Evolutionary conservation across 208 protist genomes (phyloP).

Genomic region (Entamoeba histolytica): DNA sequence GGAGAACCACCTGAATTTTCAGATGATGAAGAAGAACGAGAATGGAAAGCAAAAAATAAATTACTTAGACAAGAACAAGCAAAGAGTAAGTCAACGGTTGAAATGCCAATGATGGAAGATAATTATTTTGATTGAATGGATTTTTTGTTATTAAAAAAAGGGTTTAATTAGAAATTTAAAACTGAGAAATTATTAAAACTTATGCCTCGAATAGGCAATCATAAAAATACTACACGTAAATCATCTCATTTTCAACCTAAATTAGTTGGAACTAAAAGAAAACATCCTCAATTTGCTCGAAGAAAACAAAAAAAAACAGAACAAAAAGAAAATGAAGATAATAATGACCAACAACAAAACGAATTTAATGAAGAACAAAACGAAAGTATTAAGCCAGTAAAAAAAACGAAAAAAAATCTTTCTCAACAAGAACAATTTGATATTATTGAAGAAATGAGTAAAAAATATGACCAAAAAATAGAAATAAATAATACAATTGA

Average conservation of each 20-base stretch:
- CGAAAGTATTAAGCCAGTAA: neutral
- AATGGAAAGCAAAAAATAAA: neutral
- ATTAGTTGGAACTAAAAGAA: neutral
- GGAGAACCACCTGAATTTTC: neutral
- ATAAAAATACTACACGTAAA: neutral
- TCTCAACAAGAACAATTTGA: neutral
- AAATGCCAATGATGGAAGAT: neutral
- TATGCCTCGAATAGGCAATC: neutral
- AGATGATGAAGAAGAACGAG: neutral
- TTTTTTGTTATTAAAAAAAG: neutral
- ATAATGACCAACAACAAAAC: neutral
- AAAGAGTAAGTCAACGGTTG: neutral
- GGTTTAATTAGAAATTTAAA: too few species aligned
- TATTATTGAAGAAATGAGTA: neutral
- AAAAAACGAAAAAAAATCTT: neutral
- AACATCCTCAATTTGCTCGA: neutral
- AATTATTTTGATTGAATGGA: neutral
- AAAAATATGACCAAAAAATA: neutral
- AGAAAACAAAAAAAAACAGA: neutral
- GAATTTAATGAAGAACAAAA: neutral
- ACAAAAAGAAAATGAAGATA: neutral
- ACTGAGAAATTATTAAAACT: too few species aligned
- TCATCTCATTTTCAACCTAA: neutral
- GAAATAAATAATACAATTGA: neutral
- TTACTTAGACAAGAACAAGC: neutral